A percentile compares a stretch with the other conserved stretches of the same genome.
These are phyloP conservation scores for Adansonia rubrostipa DNA, from an alignment of 441 rosid species.

Conservation along the genomic window DNA sequence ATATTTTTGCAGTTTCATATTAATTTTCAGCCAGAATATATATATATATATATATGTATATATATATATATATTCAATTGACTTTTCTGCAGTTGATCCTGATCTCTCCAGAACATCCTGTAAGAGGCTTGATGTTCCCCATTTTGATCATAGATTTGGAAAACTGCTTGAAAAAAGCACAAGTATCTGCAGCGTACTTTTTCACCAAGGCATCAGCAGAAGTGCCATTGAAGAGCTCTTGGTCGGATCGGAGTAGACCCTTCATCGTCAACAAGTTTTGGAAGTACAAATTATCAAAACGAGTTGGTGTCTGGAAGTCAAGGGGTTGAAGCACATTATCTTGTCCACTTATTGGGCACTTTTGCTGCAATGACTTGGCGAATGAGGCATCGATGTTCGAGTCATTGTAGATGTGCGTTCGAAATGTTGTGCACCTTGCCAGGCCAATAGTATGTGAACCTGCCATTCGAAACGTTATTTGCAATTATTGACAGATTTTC, in stretches of 20 bases:
- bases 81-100: constrained; percentile 37
- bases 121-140: constrained; percentile 41
- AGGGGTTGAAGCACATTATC: constrained; percentile 19
- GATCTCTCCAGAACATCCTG: constrained; percentile 37
- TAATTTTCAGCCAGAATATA: too few relatives aligned
- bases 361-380: constrained; percentile 23
- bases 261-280: constrained; percentile 33
- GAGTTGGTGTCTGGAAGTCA: constrained; percentile 29
- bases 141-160: constrained; percentile 36
- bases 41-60: too few relatives aligned
- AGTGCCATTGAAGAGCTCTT: constrained; percentile 34
- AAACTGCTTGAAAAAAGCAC: constrained; percentile 34
- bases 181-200: constrained; percentile 20
- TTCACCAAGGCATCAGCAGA: constrained; percentile 23
- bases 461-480: constrained; percentile 10
- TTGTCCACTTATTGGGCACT: constrained; percentile 28
- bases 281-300: constrained; percentile 28
- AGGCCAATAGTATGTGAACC: constrained; percentile 31
- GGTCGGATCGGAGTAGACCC: constrained; percentile 38
- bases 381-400: constrained; percentile 28
- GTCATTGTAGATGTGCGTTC: constrained; percentile 28
- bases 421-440: constrained; percentile 31
- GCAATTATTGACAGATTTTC: not conserved
- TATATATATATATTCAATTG: constrained; percentile 17
- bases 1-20: not conserved